Base-by-base conservation (phyloP, 371 early-diverging fungal species). In the Actinomucor elegans region DNA sequence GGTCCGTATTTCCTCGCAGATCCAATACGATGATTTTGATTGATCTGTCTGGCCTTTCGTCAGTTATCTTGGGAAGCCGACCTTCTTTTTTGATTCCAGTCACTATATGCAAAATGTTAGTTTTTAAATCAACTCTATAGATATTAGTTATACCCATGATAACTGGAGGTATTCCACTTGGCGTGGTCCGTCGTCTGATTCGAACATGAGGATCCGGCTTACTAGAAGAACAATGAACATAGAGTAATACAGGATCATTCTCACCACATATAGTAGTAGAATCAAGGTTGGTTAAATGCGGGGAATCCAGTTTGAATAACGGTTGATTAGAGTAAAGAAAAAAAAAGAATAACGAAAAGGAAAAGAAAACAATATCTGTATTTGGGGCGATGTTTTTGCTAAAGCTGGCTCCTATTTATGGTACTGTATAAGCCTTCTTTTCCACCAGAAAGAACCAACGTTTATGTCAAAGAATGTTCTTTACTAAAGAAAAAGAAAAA, bases 81-180 rank as follows among this genome's bases (percentile, higher is more conserved):
- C 57, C 50, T 24, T 44, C 50, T 29, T 53, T 43, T 35, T 57
- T 63, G 11, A 53, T 44, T 18, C 63, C 63, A 2, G 63, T 63
- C 10, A 61, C 61, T 61, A n/a, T n/a, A n/a, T n/a, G 29, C 26
- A n/a, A 42, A 20, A 15, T 8, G 15, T 17, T 5, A 28, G 15
- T 2, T 15, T 38, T 24, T 5, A 28, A 11, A 1, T 44, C 17
- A 26, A 9, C 27, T 24, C 36, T 5, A n/a, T 55, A n/a, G n/a
- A n/a, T n/a, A n/a, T n/a, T n/a, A n/a, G n/a, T n/a, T n/a, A n/a
- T 69, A 71, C 75, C 67, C 32, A 71, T 57, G 33, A 75, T 65
- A 20, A 71, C 69, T 14, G 75, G 72, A 2, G 75, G 64, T 29
- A 62, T 56, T 1, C 75, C 61, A 4, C 37, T 45, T 5, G 64